Evolutionary conservation across 2,329 filamentous ascomycete species (phyloP).

Genomic region (Clarireedia sp.): DNA sequence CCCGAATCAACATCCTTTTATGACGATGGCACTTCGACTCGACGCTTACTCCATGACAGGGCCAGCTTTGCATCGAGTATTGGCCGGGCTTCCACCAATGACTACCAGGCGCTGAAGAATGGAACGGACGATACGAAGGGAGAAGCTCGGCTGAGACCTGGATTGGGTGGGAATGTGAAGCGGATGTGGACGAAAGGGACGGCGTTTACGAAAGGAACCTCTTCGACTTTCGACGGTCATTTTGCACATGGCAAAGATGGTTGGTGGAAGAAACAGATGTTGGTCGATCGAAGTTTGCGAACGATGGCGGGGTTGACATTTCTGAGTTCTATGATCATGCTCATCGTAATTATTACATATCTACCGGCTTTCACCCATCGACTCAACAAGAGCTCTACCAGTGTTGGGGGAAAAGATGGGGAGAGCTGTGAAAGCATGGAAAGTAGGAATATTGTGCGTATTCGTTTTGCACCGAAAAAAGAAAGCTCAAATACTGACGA

Average conservation of each 20-base stretch:
- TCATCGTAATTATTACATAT: slow-evolving; percentile 14
- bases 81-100: neutral
- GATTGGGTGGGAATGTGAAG: neutral
- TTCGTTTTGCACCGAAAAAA: neutral
- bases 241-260: slow-evolving; percentile 19
- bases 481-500: neutral
- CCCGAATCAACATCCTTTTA: neutral
- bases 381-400: slow-evolving; percentile 11
- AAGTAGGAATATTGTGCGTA: slow-evolving; percentile 14
- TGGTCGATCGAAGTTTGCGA: slow-evolving; percentile 17
- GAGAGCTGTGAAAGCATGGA: slow-evolving; percentile 15
- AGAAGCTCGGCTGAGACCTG: neutral
- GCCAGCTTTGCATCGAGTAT: neutral
- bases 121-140: neutral
- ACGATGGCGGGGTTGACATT: slow-evolving; percentile 17
- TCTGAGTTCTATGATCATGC: slow-evolving; percentile 15
- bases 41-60: neutral
- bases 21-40: neutral
- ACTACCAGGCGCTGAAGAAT: neutral
- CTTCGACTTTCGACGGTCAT: slow-evolving; percentile 14
- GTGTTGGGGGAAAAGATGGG: slow-evolving; percentile 14
- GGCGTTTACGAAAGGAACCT: neutral
- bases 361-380: slow-evolving; percentile 11
- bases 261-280: slow-evolving; percentile 20
- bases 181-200: neutral